Base-by-base conservation (phyloP, 257 asterid genomes). In the Solanum commersonii region DNA sequence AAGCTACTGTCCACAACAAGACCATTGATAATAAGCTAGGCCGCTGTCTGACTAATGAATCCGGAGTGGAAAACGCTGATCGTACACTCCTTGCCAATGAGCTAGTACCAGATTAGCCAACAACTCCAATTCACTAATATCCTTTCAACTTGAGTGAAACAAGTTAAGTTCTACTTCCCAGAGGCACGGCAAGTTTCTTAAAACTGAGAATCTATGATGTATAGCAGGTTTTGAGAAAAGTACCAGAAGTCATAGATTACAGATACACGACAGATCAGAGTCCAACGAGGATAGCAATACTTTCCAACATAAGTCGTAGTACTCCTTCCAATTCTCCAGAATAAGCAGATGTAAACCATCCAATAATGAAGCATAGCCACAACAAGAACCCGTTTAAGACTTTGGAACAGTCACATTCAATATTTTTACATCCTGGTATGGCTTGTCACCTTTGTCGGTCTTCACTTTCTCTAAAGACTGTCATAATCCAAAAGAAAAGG, bases 401-500 rank as follows among this genome's bases (percentile, higher is more conserved):
- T 96, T 95, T 29, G 99, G 98, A 89, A 95, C 92, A 12, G 99
- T 94, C 77, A 97, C 99, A 86, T 97, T 97, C 74, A 97, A 90
- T 90, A 97, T 96, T 92, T 97, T 97, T 72, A 96, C 98, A 83
- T 97, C 99, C 92, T 96, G 98, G 91, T 92, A 90, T 20, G 99
- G 99, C 91, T 90, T 96, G 92, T 97, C 99, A 65, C 77, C 90
- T 93, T 92, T 97, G 93, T 97, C 98, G 18, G 95, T 92, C 95
- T 97, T 97, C 94, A 96, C 99, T 91, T 96, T 96, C 94, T 97
- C 99, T 67, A 97, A 95, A 5, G 90, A 93, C 99, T 97, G 98
- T 89, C 63, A 86, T 38, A 85, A 81, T 52, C 44, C 79, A 77
- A 60, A 16, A 87, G 65, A 16, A 85, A 49, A 29, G 65, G 23